Conservation (phyloP, 2,329 filamentous ascomycete species). For the Ascochyta clinopodiicola region DNA sequence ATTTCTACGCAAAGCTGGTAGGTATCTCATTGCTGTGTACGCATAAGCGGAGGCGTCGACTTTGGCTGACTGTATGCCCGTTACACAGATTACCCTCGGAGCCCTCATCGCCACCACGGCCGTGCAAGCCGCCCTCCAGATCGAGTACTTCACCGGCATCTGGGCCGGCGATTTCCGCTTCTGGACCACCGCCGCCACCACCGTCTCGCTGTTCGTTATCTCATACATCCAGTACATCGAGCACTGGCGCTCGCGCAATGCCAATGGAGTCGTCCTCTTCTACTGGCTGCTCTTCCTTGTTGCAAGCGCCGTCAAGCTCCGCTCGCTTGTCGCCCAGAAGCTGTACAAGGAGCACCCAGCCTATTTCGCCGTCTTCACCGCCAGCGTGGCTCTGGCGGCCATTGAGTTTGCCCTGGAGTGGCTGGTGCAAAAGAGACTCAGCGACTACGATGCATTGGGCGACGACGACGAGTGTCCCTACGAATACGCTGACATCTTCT, state of each 20-base stretch:
- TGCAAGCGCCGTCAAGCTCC: conserved; percentile 79
- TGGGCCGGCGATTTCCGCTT: conserved; percentile 87
- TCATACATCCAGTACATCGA: conserved; percentile 86
- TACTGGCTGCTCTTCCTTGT: conserved; percentile 91
- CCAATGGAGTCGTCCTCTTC: conserved; percentile 87
- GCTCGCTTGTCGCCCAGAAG: conserved; percentile 81
- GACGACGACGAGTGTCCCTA: conserved; percentile 76
- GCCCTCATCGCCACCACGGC: conserved; percentile 72
- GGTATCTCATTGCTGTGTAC: neutral
- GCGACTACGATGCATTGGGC: conserved; percentile 70
- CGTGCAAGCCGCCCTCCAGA: conserved; percentile 78
- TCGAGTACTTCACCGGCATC: conserved; percentile 69
- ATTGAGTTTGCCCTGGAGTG: conserved; percentile 82
- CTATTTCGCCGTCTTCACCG: conserved; percentile 79
- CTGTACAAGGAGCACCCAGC: conserved; percentile 69
- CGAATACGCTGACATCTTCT: conserved; percentile 94
- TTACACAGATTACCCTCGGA: conserved; percentile 64
- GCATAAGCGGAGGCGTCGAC: neutral
- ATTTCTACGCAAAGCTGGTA: conserved; percentile 93
- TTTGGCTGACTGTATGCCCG: neutral
- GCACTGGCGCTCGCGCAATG: conserved; percentile 79
- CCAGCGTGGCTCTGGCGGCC: conserved; percentile 72
- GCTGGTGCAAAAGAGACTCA: conserved; percentile 80
- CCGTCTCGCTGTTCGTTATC: conserved; percentile 75
- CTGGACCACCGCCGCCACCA: conserved; percentile 76